Base-by-base conservation (phyloP, 2,329 filamentous ascomycete species). In the Pyrenophora graminea region DNA sequence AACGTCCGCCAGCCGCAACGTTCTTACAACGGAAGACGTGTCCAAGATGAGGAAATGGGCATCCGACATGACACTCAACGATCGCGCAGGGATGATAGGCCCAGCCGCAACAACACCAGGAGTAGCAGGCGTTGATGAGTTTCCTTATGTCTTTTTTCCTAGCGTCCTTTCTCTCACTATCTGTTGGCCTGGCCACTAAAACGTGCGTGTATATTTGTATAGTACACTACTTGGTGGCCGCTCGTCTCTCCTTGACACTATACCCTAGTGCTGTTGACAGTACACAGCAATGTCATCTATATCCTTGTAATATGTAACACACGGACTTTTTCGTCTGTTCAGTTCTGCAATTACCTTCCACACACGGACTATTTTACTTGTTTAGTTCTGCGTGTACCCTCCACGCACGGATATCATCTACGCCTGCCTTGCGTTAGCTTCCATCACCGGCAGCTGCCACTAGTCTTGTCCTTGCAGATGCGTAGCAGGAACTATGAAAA, bases 41-140 rank as follows among this genome's bases (percentile, higher is more conserved):
- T 66, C 1, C 55, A 50, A 6, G 69, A 72, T 18, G 69, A 69
- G 37, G 69, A 72, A 53, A 70, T 69, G 67, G 69, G 65, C 2
- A 41, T 59, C 8, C 59, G 61, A 21, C 45, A 62, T 9, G 64
- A 64, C 21, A 60, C 58, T 6, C 62, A 59, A n/a, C 50, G 52
- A 3, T 57, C 55, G 13, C 56, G 51, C 18, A 46, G 54, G 19
- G 45, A 61, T 13, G 61, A 69, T 21, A 54, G 53, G 31, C 63
- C 65, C 3, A 59, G 54, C 53, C 66, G 64, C 12, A 51, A 68
- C 41, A 45, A 54, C 30, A 69, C 67, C 3, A 61, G 54, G 53
- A 56, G 41, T 27, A 68, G 60, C 57, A 55, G 62, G 39, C 54
- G 51, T 23, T 57, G 31, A 55, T 48, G 25, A 41, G n/a, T 44